Evolutionary conservation across 768 basidiomycete species (phyloP), one percentile per base, ranked within the genome.

Genomic region (Podaxis sp.): DNA sequence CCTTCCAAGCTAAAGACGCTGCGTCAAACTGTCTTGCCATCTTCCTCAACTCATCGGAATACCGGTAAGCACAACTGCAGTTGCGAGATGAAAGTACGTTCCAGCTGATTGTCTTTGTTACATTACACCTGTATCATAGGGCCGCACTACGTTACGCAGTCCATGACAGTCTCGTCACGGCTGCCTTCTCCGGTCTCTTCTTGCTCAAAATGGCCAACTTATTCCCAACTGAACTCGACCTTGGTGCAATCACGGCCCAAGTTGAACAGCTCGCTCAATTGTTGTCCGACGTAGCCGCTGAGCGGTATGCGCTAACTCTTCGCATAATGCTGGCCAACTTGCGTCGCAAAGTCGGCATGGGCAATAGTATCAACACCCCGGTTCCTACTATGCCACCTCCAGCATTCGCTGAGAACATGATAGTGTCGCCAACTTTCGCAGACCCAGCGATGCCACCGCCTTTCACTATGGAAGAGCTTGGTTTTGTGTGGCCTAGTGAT

Each of bases 1-100:
- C 95, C 2, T 96, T 96, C 79, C 92, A 96, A 70, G 95, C 95
- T 28, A 96, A 95, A 76, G 93, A 96, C 69, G 91, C 95, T 0
- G 95, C 95, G 4, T 87, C 90, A 39, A 87, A 87, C 66, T 95
- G 93, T 71, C 77, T 98, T 48, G 84, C 89, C 52, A 90, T 92
- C 57, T 95, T 96, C 76, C 79, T 96, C 66, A 86, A 85, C 60
- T 92, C 91, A 19, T 80, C 85, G 4, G 89, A 91, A 52, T 93
- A 93, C 69, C 83, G 93, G 92, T 92, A 68, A 42, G 82, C 71
- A 4, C 46, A 28, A 9, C 39, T 48, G 44, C 42, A 38, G 17
- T 38, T 53, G 38, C 12, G 52, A 17, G 17, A 22, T 6, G 24
- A 46, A 61, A 24, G 44, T 51, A 22, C 4, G 44, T 61, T 42